A percentile compares a stretch with the other conserved stretches of the same genome.
These are phyloP conservation scores for Paecilomyces variotii DNA, from an alignment of 2,329 filamentous ascomycete genomes.

Conservation along the genomic window DNA sequence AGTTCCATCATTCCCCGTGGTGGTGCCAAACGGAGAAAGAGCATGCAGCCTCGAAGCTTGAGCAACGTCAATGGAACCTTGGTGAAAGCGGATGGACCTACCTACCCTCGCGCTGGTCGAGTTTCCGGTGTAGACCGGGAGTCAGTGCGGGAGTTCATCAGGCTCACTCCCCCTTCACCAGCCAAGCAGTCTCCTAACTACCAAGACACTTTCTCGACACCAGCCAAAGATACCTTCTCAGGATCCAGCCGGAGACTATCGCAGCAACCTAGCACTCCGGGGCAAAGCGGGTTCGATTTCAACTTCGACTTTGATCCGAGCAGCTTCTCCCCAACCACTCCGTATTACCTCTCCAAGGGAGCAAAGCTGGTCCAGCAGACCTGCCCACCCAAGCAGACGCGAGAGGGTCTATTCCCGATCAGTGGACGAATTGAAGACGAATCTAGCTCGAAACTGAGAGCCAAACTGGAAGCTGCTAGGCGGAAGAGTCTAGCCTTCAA, in stretches of 20 bases:
- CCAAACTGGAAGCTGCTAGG: conserved; percentile 61
- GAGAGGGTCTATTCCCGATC: conserved; percentile 33
- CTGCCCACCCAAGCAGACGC: conserved; percentile 46
- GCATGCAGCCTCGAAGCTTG: conserved; percentile 68
- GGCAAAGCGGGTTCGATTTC: conserved; percentile 11
- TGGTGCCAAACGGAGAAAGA: conserved; percentile 65
- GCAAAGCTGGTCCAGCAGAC: conserved; percentile 43
- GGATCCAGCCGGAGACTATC: conserved; percentile 7
- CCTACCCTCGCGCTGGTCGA: conserved; percentile 29
- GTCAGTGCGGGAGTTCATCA: conserved; percentile 25
- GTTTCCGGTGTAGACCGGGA: conserved; percentile 16
- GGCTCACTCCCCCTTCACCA: conserved; percentile 24
- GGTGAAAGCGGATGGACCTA: not conserved
- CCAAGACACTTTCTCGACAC: not conserved
- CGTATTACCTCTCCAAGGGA: conserved; percentile 38
- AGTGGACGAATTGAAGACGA: conserved; percentile 20
- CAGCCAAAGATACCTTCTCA: conserved; percentile 12
- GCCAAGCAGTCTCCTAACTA: conserved; percentile 7
- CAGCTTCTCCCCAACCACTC: conserved; percentile 38
- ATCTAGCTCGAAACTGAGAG: conserved; percentile 39
- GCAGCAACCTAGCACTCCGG: conserved; percentile 26
- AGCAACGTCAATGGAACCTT: conserved; percentile 57
- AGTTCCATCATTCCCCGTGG: conserved; percentile 60
- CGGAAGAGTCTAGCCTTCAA: conserved; percentile 72
- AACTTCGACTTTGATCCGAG: conserved; percentile 30